These are phyloP conservation scores for Orbilia javanica DNA, from an alignment of 2,329 filamentous ascomycete genomes.

Conservation along the genomic window DNA sequence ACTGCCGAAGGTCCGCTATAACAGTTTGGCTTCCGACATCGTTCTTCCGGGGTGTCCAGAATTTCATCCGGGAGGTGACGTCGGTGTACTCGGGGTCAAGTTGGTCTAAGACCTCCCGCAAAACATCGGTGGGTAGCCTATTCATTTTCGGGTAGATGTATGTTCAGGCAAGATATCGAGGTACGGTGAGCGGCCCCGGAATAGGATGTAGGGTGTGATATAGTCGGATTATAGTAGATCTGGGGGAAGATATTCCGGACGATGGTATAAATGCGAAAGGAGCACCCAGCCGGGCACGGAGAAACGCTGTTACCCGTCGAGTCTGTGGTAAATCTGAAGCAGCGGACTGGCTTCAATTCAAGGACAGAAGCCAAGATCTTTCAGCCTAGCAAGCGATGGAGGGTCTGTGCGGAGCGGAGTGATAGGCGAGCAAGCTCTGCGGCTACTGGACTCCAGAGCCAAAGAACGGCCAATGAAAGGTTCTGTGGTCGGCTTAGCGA, in stretches of 20 bases:
- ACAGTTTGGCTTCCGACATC: slow-evolving; percentile 69
- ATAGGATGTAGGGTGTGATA: slow-evolving; percentile 1
- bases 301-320: slow-evolving; percentile 46
- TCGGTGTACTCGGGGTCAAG: slow-evolving; percentile 69
- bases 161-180: slow-evolving; percentile 14
- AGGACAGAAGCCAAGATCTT: slow-evolving; percentile 57
- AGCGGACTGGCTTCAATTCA: slow-evolving; percentile 46
- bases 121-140: slow-evolving; percentile 68
- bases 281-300: slow-evolving; percentile 42
- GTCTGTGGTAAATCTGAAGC: slow-evolving; percentile 47
- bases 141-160: slow-evolving; percentile 35
- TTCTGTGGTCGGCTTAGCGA: slow-evolving; percentile 49
- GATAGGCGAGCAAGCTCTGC: slow-evolving; percentile 58
- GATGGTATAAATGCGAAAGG: slow-evolving; percentile 42
- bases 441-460: slow-evolving; percentile 51
- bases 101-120: slow-evolving; percentile 69
- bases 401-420: slow-evolving; percentile 59
- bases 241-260: slow-evolving; percentile 56
- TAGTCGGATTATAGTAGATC: slow-evolving; percentile 23
- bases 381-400: slow-evolving; percentile 59
- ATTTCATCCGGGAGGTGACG: slow-evolving; percentile 67
- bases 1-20: slow-evolving; percentile 67
- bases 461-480: slow-evolving; percentile 51
- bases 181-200: slow-evolving; percentile 48
- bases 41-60: slow-evolving; percentile 69